A percentile compares a stretch with the other conserved stretches of the same genome.
phyloP scores from a whole-genome alignment of 352 stramenopile species.

The Globisporangium orthogonon region DNA sequence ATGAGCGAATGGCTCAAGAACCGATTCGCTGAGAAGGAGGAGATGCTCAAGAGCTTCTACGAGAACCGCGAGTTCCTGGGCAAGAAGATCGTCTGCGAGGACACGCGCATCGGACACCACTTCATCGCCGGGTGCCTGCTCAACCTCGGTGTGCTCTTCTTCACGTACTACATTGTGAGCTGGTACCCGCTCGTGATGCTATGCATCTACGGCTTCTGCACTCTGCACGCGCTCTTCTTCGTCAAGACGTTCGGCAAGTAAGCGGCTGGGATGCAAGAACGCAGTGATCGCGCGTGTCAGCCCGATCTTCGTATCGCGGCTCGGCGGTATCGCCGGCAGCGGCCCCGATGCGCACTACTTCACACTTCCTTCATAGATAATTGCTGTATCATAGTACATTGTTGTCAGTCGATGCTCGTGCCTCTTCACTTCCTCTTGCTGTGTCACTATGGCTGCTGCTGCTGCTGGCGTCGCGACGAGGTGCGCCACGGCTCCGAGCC shows the following conservation, averaged over 20 bases:
- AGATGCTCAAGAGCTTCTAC: conserved; percentile 63
- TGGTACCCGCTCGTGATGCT: conserved; percentile 22
- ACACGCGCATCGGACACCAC: conserved; percentile 20
- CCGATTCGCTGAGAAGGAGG: conserved; percentile 69
- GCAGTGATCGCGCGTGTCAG: neutral
- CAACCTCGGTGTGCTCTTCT: conserved; percentile 32
- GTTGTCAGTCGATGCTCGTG: neutral
- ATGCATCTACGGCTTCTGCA: conserved; percentile 29
- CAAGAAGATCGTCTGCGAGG: conserved; percentile 26
- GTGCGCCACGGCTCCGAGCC: conserved; percentile 43
- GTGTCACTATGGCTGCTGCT: too few relatives aligned
- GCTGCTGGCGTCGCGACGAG: neutral
- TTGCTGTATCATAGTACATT: neutral
- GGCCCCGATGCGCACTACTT: neutral
- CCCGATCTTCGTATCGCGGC: neutral
- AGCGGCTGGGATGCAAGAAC: neutral
- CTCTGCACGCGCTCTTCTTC: conserved; percentile 37
- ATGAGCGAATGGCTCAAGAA: conserved; percentile 61
- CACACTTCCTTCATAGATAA: neutral
- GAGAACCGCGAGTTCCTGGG: conserved; percentile 36
- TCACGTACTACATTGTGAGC: conserved; percentile 21
- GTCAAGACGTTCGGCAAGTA: conserved; percentile 44
- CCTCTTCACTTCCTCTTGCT: neutral
- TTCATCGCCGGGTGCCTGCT: conserved; percentile 22
- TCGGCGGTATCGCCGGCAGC: neutral